Base-by-base conservation (phyloP, 2,329 filamentous ascomycete species). In the Fusarium newnesense region DNA sequence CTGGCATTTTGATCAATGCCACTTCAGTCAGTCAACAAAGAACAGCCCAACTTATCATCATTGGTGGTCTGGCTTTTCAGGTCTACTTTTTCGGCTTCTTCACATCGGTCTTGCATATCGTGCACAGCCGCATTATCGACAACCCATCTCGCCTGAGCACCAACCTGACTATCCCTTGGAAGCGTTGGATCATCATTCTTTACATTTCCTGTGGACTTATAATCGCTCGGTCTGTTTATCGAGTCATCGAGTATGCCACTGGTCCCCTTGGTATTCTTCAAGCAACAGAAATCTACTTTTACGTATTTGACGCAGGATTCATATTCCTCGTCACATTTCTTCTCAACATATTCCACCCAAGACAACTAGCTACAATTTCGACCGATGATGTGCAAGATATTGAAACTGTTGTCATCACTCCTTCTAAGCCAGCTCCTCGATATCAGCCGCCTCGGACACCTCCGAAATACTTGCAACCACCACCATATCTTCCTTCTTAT, bases 21-120 rank as follows among this genome's bases (percentile, higher is more conserved):
- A 75, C 42, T 8, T 18, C 72, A 43, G 76, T 83, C 18, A 3
- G 43, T 3, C 24, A 71, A 7, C 64, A 76, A 16, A 60, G 62
- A 16, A 76, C 76, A 5, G 85, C 85, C 9, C 79, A 86, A 39
- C 81, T 84, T 5, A 79, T 90, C 26, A 85, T 90, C 6, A 78
- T 90, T 4, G 84, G 75, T 1, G 88, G 88, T 4, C 79, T 91
- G 1, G 77, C 85, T 7, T 78, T 90, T 2, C 89, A 91, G 70
- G 82, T 90, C 9, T 58, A 87, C 30, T 84, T 87, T 58, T 89
- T 90, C 54, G 81, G 82, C 9, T 80, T 88, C 53, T 90, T 91
- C 70, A 79, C 88, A 7, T 63, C 85, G 0, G 81, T 84, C 0
- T 82, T 86, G 0, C 72, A 82, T 1, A 72, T 85, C 0, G 87